Conservation (phyloP, 108 stramenopile genomes). For the Licmophora abbreviata region DNA sequence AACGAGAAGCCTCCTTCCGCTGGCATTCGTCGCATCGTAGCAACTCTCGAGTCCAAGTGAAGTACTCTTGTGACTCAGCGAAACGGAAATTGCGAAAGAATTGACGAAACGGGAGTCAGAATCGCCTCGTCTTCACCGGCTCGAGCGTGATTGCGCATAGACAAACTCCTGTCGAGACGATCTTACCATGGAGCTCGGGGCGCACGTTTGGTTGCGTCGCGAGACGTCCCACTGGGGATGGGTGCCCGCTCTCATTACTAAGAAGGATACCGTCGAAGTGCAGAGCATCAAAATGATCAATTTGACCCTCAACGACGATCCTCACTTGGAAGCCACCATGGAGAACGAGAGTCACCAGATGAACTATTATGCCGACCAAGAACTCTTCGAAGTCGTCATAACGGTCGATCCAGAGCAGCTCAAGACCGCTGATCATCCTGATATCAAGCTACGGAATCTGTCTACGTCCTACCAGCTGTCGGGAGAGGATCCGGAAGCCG, state of each 20-base stretch:
- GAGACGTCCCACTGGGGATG: slow-evolving; percentile 80
- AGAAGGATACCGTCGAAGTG: slow-evolving; percentile 46
- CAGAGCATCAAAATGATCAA: slow-evolving; percentile 54
- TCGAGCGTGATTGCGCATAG: too few species aligned
- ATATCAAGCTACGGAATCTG: slow-evolving; percentile 74
- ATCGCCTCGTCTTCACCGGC: too few species aligned
- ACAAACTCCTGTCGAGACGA: not conserved
- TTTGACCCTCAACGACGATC: slow-evolving; percentile 48
- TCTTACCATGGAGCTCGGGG: slow-evolving; percentile 69
- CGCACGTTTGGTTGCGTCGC: slow-evolving; percentile 77
- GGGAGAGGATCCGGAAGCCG: slow-evolving; percentile 52
- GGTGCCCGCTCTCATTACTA: slow-evolving; percentile 75
- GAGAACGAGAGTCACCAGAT: slow-evolving; percentile 8
- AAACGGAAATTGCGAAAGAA: too few species aligned
- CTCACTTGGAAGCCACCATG: slow-evolving; percentile 16
- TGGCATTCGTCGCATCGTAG: too few species aligned
- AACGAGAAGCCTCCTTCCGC: too few species aligned
- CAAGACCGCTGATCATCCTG: slow-evolving; percentile 64
- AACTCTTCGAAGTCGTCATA: slow-evolving; percentile 40
- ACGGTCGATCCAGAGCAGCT: slow-evolving; percentile 59
- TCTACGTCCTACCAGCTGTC: slow-evolving; percentile 34
- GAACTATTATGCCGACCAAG: slow-evolving; percentile 40
- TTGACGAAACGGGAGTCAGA: too few species aligned
- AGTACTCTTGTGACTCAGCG: too few species aligned
- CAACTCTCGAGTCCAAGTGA: too few species aligned